Base-by-base conservation (phyloP, 345 rosid genomes). In the Linum tenue region DNA sequence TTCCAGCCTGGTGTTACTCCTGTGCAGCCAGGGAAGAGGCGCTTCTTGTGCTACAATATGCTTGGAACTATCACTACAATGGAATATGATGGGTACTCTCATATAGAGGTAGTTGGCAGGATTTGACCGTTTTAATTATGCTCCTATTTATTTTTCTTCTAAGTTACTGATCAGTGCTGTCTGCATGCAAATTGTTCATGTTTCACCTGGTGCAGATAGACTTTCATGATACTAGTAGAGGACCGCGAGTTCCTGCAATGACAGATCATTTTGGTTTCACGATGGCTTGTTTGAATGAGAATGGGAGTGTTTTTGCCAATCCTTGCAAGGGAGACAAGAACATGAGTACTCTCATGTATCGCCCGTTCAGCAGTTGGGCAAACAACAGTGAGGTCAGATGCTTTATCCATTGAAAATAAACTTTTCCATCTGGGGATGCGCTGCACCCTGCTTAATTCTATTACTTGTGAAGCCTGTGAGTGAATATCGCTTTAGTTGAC, bases 1-100 rank as follows among this genome's bases (percentile, higher is more conserved):
- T 94, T 94, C 78, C 99, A 94, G 86, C 90, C 96, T 42, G 96
- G 96, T 68, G 80, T 92, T 15, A 88, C 95, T 67, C 96, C 92
- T 63, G 42, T 42, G 7, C 88, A 83, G 73, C 76, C 82, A 39
- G 97, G 96, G 17, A 86, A 88, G 71, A 75, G 96, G 78, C 79
- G 79, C 64, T 88, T 94, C 73, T 75, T 94, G 84, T 88, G 97
- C 80, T 94, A 94, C 77, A 94, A 85, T 74, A 85, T 88, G 97
- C 80, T 94, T 59, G 99, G 99, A 69, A 73, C 86, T 62, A 84
- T 94, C 76, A 94, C 99, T 56, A 77, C 97, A 67, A 76, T 86
- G 59, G 92, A 90, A 68, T 83, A 88, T 69, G 97, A 94, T 67
- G 99, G 96, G 4, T 85, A 83, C 72, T 94, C 84, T 64, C 99